These are phyloP conservation scores for Ambrosia artemisiifolia DNA, from an alignment of 129 eudicot genomes.

Conservation along the genomic window DNA sequence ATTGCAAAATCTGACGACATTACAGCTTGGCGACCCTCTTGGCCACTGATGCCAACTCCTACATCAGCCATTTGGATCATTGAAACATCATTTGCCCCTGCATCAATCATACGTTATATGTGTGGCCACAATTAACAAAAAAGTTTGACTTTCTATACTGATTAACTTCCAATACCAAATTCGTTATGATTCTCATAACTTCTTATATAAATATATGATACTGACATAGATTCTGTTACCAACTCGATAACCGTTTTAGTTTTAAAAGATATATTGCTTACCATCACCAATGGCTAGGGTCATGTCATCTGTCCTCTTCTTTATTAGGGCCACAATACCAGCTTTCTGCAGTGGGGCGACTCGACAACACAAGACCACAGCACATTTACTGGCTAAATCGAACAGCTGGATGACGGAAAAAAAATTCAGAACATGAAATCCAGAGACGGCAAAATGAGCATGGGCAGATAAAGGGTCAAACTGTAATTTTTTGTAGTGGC, in stretches of 20 bases:
- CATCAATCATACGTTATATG: constrained; percentile 8
- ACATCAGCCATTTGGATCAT: constrained; percentile 99
- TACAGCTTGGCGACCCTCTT: constrained; percentile 99
- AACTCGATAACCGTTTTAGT: background rate
- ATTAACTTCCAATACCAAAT: background rate
- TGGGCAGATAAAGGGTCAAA: background rate
- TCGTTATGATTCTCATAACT: background rate
- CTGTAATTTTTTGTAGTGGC: background rate
- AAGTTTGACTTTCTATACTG: background rate
- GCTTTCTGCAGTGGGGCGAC: constrained; percentile 98
- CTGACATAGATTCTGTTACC: background rate
- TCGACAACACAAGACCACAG: constrained; percentile 91
- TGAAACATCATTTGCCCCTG: constrained; percentile 99
- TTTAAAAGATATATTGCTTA: constrained; percentile 27
- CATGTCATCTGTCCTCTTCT: constrained; percentile 86
- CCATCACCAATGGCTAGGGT: constrained; percentile 99
- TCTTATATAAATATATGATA: background rate
- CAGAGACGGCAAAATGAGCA: background rate
- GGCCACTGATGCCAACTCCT: constrained; percentile 97
- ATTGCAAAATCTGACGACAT: constrained; percentile 99
- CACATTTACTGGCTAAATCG: constrained; percentile 62
- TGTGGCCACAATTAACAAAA: background rate
- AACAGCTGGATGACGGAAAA: constrained; percentile 53
- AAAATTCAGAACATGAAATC: background rate
- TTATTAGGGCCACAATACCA: constrained; percentile 88